Base-by-base conservation (phyloP, 192 early-diverging fungal genomes). In the Coemansia sp. region DNA sequence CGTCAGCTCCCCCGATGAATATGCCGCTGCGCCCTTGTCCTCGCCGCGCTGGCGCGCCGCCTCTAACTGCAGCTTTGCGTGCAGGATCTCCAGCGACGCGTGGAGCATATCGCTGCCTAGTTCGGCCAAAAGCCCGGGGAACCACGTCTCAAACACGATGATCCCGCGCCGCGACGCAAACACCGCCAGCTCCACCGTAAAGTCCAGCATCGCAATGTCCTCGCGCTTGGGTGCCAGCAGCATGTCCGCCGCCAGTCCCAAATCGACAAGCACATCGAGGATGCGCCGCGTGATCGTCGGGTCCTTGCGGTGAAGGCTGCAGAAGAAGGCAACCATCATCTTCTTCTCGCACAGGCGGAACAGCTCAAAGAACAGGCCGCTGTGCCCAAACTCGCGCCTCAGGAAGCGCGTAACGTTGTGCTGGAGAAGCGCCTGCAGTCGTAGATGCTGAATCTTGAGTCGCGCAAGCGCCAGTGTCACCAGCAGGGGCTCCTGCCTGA, bases 401-500 rank as follows among this genome's bases (percentile, higher is more conserved):
- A 75, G 50, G 38, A 75, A 75, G 31, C 60, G 71, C 14, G 47
- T 60, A 38, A 75, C 52, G 36, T 60, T 75, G 34, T 75, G 60
- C 60, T 75, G 65, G 9, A 75, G 50, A 29, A 75, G 60, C 0
- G 71, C 56, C 36, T 67, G 71, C 25, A 75, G 48, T 9, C 71
- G 71, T n/a, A 65, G 71, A 31, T 75, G 71, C 60, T 75, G 64
- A 13, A 75, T 56, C 50, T 75, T 75, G 51, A 75, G 64, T 17
- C 64, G 55, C 3, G 65, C 71, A n/a, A 75, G 41, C 5, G 60
- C 65, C 22, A 75, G 52, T 6, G 71, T 67, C 14, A 75, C 61
- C 20, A 75, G 71, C 28, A 75, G 43, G 1, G 71, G 71, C 52
- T 75, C 71, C 21, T 54, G 51, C 9, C 56, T 43, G 25, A 64